Evolutionary conservation across 2,329 filamentous ascomycete genomes (phyloP).

Genomic region (Monilinia laxa): DNA sequence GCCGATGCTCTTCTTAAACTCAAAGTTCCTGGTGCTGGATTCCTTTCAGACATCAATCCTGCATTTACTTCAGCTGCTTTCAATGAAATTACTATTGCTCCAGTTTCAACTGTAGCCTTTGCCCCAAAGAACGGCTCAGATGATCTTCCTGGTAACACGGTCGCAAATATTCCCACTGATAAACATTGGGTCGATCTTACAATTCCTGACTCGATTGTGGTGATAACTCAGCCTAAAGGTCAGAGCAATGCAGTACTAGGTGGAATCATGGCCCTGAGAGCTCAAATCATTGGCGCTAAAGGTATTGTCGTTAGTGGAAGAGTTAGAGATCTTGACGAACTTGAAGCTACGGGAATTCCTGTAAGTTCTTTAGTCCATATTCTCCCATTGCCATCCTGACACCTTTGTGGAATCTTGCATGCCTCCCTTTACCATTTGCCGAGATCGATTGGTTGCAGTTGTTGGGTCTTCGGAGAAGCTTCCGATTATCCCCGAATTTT

Average conservation of each 20-base stretch:
- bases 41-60: conserved; percentile 56
- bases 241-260: conserved; percentile 71
- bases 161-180: conserved; percentile 54
- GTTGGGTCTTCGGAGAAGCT: neutral
- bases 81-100: conserved; percentile 41
- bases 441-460: neutral
- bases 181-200: conserved; percentile 70
- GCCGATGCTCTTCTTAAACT: conserved; percentile 73
- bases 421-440: neutral
- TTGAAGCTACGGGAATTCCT: conserved; percentile 55
- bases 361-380: conserved; percentile 44
- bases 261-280: conserved; percentile 72
- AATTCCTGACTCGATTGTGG: conserved; percentile 57
- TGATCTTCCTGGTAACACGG: conserved; percentile 32
- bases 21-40: conserved; percentile 64
- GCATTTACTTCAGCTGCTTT: conserved; percentile 30
- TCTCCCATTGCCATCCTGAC: neutral
- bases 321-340: conserved; percentile 63
- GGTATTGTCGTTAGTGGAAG: conserved; percentile 68
- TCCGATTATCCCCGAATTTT: conserved; percentile 1
- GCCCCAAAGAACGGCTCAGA: conserved; percentile 54
- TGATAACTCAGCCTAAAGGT: conserved; percentile 63
- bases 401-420: neutral
- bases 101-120: conserved; percentile 64
- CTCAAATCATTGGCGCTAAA: conserved; percentile 59